These are phyloP conservation scores for Haplographium delicatum DNA, from an alignment of 495 filamentous ascomycete species.

Conservation along the genomic window DNA sequence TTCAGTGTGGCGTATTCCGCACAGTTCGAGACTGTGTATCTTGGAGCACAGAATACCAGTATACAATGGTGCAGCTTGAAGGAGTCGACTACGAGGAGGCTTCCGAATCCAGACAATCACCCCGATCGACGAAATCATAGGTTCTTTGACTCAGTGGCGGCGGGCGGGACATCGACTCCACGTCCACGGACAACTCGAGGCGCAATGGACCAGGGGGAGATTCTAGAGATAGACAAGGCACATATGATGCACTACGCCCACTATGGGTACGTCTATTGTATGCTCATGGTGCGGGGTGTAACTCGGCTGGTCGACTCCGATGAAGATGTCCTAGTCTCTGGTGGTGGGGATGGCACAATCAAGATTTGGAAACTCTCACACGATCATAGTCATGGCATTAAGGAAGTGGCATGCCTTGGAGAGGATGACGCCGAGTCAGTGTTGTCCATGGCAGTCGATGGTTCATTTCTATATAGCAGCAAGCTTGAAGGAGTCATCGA, in stretches of 20 bases:
- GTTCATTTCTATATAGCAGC: conserved; percentile 85
- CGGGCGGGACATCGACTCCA: conserved; percentile 67
- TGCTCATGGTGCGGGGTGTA: conserved; percentile 68
- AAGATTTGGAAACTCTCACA: conserved; percentile 76
- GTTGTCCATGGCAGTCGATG: conserved; percentile 76
- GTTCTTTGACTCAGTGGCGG: conserved; percentile 90
- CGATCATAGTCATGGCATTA: conserved; percentile 44
- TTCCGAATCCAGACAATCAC: conserved; percentile 60
- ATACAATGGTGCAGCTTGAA: conserved; percentile 65
- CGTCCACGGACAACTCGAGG: conserved; percentile 35
- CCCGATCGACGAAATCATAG: conserved; percentile 78
- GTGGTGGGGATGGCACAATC: conserved; percentile 88
- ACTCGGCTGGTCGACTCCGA: conserved; percentile 55
- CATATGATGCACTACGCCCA: conserved; percentile 87
- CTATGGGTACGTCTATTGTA: conserved; percentile 92
- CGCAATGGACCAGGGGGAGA: conserved; percentile 50
- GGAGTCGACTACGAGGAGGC: conserved; percentile 42
- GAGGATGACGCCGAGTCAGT: conserved; percentile 78
- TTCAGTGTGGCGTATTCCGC: conserved; percentile 87
- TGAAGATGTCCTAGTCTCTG: conserved; percentile 80
- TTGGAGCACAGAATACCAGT: conserved; percentile 90
- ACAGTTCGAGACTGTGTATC: conserved; percentile 72
- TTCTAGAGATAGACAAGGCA: conserved; percentile 76
- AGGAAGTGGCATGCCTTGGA: conserved; percentile 60
- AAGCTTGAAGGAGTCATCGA: conserved; percentile 86